Evolutionary conservation across 129 eudicot species (phyloP).

Genomic region (Artemisia tridentata): DNA sequence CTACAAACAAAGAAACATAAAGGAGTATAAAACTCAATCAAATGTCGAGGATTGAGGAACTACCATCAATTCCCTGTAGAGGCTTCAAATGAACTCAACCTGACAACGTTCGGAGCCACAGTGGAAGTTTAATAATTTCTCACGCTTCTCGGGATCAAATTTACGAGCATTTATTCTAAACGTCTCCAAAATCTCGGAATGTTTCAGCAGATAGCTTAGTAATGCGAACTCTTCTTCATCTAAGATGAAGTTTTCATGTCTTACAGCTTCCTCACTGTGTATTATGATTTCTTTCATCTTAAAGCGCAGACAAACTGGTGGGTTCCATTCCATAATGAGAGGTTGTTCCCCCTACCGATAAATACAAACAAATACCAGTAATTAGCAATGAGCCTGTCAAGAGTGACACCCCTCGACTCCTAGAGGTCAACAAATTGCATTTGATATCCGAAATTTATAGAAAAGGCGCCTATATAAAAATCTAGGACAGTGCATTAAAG

Average conservation of each 20-base stretch:
- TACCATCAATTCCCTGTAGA: neutral
- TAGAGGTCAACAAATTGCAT: too few species aligned
- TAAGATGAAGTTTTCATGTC: neutral
- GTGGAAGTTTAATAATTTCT: neutral
- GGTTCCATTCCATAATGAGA: conserved; percentile 9
- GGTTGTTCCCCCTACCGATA: conserved; percentile 22
- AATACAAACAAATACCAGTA: neutral
- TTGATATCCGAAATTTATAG: too few species aligned
- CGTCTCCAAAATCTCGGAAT: neutral
- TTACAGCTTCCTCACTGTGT: neutral
- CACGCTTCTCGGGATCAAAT: neutral
- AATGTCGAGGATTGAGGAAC: too few species aligned
- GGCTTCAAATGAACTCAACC: conserved; percentile 21
- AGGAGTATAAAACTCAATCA: neutral
- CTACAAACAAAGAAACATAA: neutral
- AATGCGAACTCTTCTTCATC: neutral
- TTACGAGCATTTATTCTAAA: neutral
- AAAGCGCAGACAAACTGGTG: conserved; percentile 13
- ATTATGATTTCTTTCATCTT: conserved; percentile 17
- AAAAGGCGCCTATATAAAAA: too few species aligned
- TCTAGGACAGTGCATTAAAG: too few species aligned
- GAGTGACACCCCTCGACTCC: too few species aligned
- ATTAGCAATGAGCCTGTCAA: too few species aligned
- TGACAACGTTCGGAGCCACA: neutral
- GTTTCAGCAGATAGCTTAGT: conserved; percentile 11